Evolutionary conservation across 129 eudicot genomes (phyloP), one percentile per base, ranked within the genome.

Genomic region (Chrysanthemum seticuspe): DNA sequence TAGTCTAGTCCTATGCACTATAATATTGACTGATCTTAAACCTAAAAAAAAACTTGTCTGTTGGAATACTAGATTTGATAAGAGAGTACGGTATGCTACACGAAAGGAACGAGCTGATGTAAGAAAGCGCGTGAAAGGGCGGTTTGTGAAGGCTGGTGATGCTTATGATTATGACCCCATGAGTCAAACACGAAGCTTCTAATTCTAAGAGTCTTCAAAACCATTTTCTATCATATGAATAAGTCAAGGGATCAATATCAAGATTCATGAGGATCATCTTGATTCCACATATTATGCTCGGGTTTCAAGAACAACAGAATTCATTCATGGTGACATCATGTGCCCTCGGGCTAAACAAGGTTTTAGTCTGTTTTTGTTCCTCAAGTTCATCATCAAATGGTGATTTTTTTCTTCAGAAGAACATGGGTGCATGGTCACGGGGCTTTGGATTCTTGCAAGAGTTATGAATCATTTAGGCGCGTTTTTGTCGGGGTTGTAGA

Each of bases 51-150:
- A 25, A 44, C 53, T 16, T 7, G 14, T 54, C 1, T 76, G 59
- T 71, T 78, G 58, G 3, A 23, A 23, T 21, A 14, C 34, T 78
- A 85, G 95, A 74, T 88, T 88, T 81, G 86, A 85, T 16, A 83
- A 85, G 64, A 88, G 75, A 73, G 82, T 88, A 65, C 75, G 95
- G 69, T 88, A 88, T 49, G 90, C 95, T 65, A 82, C 90, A 59
- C 85, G 90, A 74, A 88, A 88, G 84, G 95, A 75, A 55, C 83
- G 88, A 56, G 95, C 95, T 40, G 88, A 88, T 70, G 90, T 83
- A 34, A 88, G 95, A 82, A 88, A 88, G 78, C 90, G 90, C 55
- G 90, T 85, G 78, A 88, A 88, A 79, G 89, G 89, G 27, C 85
- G 93, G 54, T 87, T 87, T 73, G 89, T 87, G 80, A 87, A 87